Base-by-base conservation (phyloP, 2,329 filamentous ascomycete genomes). In the Trichoderma semiorbis region DNA sequence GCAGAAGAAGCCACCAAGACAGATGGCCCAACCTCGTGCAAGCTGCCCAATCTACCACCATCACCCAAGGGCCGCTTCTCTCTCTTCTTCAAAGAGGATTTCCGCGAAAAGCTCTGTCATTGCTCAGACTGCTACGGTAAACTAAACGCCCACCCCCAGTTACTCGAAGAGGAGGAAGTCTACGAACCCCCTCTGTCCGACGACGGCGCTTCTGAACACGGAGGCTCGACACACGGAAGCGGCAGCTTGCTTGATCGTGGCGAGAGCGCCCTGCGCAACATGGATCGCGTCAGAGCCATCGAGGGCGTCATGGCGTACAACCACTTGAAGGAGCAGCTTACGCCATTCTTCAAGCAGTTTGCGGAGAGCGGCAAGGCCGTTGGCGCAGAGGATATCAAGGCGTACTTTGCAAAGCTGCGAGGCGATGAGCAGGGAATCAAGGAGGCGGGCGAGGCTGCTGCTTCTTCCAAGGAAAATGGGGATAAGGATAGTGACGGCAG, bases 241-340 rank as follows among this genome's bases (percentile, higher is more conserved):
- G 93, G 93, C 60, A 96, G 92, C 74, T 86, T 99, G 2, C 90
- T 97, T 39, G 95, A 98, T 64, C 93, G 94, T 21, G 96, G 96
- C 61, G 96, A 99, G 83, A 95, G 93, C 62, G 95, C 95, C 0
- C 87, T 99, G 32, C 94, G 91, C 79, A 97, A 94, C 77, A 91
- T 99, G 71, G 96, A 99, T 79, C 92, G 96, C 2, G 95, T 98
- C 8, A 88, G 91, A 16, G 96, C 96, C 5, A 97, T 99, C 70
- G 93, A 99, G 80, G 96, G 96, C 18, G 95, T 97, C 60, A 98
- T 98, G 94, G 95, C 95, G 0, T 99, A 98, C 82, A 98, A 98
- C 78, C 92, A 97, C 77, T 87, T 99, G 73, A 96, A 97, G 79
- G 95, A 98, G 78, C 95, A 95, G 79, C 90, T 99, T n/a, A 97